phyloP scores from a whole-genome alignment of 2,329 filamentous ascomycete genomes.

The Shiraia bambusicola region DNA sequence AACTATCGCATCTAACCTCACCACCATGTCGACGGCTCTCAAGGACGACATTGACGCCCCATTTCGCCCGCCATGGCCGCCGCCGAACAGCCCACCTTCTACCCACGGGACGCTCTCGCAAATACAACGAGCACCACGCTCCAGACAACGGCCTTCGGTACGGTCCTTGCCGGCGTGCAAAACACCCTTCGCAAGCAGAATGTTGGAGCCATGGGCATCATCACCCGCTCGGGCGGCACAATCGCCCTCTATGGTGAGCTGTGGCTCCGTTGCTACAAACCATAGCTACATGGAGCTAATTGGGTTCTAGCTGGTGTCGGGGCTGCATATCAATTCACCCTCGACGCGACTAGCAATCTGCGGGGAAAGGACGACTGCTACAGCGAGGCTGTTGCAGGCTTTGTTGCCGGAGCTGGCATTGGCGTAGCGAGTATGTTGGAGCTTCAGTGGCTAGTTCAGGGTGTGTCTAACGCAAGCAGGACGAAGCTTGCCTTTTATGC shows the following conservation, averaged over 20 bases:
- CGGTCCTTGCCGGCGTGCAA: conserved; percentile 75
- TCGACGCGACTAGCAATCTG: conserved; percentile 76
- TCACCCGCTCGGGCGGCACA: conserved; percentile 75
- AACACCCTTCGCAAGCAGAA: conserved; percentile 85
- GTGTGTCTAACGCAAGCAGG: conserved; percentile 45
- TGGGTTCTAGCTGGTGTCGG: conserved; percentile 66
- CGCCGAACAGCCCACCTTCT: conserved; percentile 53
- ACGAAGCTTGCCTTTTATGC: conserved; percentile 67
- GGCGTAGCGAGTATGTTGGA: conserved; percentile 68
- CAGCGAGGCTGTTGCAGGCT: conserved; percentile 74
- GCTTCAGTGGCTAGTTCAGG: background rate
- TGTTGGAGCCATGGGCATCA: conserved; percentile 75
- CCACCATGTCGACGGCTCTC: conserved; percentile 16
- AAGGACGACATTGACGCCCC: conserved; percentile 26
- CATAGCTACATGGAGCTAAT: conserved; percentile 24
- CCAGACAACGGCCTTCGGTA: conserved; percentile 67
- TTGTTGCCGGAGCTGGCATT: conserved; percentile 70
- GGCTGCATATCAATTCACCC: conserved; percentile 75
- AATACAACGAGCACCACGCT: conserved; percentile 64
- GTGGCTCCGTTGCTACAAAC: background rate
- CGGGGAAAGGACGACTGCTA: conserved; percentile 78
- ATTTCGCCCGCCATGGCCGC: conserved; percentile 42
- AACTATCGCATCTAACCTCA: conserved; percentile 18
- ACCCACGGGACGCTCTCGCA: conserved; percentile 73
- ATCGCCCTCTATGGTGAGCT: conserved; percentile 67